A percentile compares a stretch with the other conserved stretches of the same genome.
phyloP scores from a whole-genome alignment of 306 rosid genomes.

The Cucurbita pepo region DNA sequence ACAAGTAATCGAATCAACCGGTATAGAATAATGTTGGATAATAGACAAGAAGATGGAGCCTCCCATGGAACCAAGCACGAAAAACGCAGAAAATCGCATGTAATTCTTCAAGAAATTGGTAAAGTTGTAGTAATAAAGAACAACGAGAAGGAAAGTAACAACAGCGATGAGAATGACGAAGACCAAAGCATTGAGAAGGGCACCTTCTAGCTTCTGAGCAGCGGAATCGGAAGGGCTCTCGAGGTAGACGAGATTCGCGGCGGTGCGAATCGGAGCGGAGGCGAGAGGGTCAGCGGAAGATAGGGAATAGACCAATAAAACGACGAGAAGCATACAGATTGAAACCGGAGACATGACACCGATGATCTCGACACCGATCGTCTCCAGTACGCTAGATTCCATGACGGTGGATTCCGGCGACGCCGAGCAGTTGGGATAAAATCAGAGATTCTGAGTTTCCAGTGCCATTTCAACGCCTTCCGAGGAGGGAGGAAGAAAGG shows the following conservation, averaged over 20 bases:
- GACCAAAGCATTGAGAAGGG: conserved; percentile 75
- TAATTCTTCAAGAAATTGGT: conserved; percentile 73
- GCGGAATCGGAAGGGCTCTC: conserved; percentile 68
- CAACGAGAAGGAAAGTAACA: conserved; percentile 62
- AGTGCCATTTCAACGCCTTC: background rate
- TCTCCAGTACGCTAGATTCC: conserved; percentile 71
- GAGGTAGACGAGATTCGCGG: conserved; percentile 78
- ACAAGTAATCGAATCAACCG: conserved; percentile 56
- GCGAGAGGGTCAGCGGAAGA: conserved; percentile 34
- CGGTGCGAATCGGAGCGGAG: conserved; percentile 36
- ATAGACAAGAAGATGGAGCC: conserved; percentile 69
- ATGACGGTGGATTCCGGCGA: conserved; percentile 18
- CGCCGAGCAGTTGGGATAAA: conserved; percentile 11
- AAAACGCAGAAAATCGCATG: conserved; percentile 83
- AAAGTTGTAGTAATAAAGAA: conserved; percentile 80
- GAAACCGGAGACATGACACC: conserved; percentile 94
- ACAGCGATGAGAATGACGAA: conserved; percentile 58
- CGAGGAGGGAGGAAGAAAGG: background rate
- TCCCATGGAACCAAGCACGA: conserved; percentile 69
- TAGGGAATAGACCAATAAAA: conserved; percentile 65
- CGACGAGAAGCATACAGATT: conserved; percentile 85
- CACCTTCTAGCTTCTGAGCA: conserved; percentile 68
- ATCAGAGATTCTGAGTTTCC: background rate
- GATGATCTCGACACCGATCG: conserved; percentile 71
- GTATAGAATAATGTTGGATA: conserved; percentile 54